These are phyloP conservation scores for Phytopythium litorale DNA, from an alignment of 352 stramenopile genomes.

Conservation along the genomic window DNA sequence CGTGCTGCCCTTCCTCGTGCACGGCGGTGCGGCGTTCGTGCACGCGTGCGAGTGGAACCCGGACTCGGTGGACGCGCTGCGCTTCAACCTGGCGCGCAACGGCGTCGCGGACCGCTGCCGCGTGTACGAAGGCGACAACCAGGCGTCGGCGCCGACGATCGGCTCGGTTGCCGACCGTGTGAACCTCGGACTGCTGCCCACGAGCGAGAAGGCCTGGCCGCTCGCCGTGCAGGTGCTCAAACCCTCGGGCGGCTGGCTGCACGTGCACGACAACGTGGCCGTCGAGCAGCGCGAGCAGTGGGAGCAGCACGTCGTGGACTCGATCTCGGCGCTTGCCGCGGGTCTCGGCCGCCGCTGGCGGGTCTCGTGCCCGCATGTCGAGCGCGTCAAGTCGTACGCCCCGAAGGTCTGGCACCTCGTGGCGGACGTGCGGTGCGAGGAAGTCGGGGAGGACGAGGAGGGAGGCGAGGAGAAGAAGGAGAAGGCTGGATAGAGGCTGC, in stretches of 20 bases:
- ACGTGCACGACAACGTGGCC: constrained; percentile 95
- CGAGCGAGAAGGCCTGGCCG: constrained; percentile 92
- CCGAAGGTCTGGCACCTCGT: constrained; percentile 90
- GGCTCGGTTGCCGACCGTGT: constrained; percentile 89
- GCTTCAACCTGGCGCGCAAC: constrained; percentile 92
- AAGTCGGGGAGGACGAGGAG: not conserved
- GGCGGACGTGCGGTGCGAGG: constrained; percentile 66
- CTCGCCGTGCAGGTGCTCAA: constrained; percentile 91
- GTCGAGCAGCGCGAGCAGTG: constrained; percentile 78
- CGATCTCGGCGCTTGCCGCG: constrained; percentile 43
- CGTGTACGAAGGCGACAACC: constrained; percentile 90
- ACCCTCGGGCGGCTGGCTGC: constrained; percentile 87
- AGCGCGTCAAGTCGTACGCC: constrained; percentile 92
- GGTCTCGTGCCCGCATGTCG: constrained; percentile 83
- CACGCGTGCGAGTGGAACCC: constrained; percentile 96
- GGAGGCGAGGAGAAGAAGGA: not conserved
- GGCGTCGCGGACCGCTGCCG: constrained; percentile 74
- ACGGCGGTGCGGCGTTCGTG: constrained; percentile 87
- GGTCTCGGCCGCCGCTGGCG: constrained; percentile 54
- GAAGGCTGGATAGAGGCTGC: not conserved
- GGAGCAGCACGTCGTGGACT: constrained; percentile 56
- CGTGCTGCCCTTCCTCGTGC: constrained; percentile 92
- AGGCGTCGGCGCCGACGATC: constrained; percentile 62
- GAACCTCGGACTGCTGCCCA: constrained; percentile 93
- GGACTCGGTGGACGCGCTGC: constrained; percentile 87